These are phyloP conservation scores for Sclerotinia trifoliorum DNA, from an alignment of 2,329 filamentous ascomycete genomes.

Conservation along the genomic window DNA sequence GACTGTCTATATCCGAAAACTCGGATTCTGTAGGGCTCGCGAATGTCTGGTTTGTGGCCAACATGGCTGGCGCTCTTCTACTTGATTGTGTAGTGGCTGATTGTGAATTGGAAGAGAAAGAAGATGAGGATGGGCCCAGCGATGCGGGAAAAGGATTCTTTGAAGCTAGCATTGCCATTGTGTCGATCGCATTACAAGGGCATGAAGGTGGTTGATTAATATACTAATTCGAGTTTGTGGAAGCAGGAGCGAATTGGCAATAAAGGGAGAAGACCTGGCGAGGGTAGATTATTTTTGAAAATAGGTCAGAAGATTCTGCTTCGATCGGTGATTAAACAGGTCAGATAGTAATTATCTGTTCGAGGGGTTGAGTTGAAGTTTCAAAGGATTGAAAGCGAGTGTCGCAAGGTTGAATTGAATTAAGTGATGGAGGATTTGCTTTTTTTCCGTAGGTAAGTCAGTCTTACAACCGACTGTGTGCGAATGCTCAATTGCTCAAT, in stretches of 20 bases:
- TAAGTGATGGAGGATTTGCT: not conserved
- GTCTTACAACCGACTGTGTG: not conserved
- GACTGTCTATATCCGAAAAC: conserved; percentile 78
- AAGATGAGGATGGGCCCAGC: conserved; percentile 48
- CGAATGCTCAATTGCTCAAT: conserved; percentile 20
- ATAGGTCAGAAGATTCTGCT: not conserved
- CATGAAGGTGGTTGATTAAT: conserved; percentile 29
- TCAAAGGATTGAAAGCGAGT: not conserved
- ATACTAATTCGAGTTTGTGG: not conserved
- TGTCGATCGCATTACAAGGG: conserved; percentile 29
- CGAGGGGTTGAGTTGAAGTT: not conserved
- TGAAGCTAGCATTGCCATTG: conserved; percentile 76
- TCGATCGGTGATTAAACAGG: not conserved
- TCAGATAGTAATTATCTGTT: not conserved
- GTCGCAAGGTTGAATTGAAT: not conserved
- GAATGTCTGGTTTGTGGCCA: conserved; percentile 53
- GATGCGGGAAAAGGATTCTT: conserved; percentile 67
- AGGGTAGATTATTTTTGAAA: conserved; percentile 2
- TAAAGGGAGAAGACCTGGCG: not conserved
- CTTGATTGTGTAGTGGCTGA: conserved; percentile 52
- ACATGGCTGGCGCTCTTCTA: conserved; percentile 52
- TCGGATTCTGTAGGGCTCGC: conserved; percentile 88
- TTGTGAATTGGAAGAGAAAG: conserved; percentile 49
- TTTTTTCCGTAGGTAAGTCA: not conserved
- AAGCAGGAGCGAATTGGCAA: conserved; percentile 11